Conservation (phyloP, 2,329 filamentous ascomycete species). For the Cercospora sp. region DNA sequence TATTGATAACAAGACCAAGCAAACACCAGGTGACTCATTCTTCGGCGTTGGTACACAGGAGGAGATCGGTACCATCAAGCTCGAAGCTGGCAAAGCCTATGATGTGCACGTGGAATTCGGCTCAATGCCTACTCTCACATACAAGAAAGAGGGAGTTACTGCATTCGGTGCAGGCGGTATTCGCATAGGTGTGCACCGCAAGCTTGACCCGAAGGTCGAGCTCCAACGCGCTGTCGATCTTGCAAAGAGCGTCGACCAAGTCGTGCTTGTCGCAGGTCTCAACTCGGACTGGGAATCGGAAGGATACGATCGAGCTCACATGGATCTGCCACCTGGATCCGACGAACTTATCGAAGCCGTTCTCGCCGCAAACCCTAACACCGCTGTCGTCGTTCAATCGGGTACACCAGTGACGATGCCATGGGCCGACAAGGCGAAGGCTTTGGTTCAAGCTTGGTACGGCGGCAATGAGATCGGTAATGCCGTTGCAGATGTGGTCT, state of each 20-base stretch:
- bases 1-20: constrained; percentile 63
- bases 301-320: constrained; percentile 62
- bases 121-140: constrained; percentile 66
- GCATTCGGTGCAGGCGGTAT: constrained; percentile 64
- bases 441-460: constrained; percentile 76
- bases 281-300: constrained; percentile 78
- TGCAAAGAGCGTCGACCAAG: constrained; percentile 71
- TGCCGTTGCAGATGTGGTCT: constrained; percentile 74
- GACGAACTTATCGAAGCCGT: constrained; percentile 67
- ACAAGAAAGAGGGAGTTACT: constrained; percentile 57
- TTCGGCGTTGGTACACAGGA: constrained; percentile 65
- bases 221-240: constrained; percentile 66
- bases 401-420: constrained; percentile 73
- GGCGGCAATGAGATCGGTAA: constrained; percentile 85
- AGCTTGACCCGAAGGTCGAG: constrained; percentile 61
- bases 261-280: constrained; percentile 74
- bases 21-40: constrained; percentile 62
- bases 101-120: constrained; percentile 61
- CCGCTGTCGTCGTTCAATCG: constrained; percentile 73
- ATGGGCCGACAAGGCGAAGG: constrained; percentile 64
- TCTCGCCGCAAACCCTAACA: constrained; percentile 65
- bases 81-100: constrained; percentile 62
- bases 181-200: constrained; percentile 61
- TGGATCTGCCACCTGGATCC: constrained; percentile 61
- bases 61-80: constrained; percentile 58